phyloP scores from a whole-genome alignment of 176 grass and related monocot species.

The Aegilops sharonensis region DNA sequence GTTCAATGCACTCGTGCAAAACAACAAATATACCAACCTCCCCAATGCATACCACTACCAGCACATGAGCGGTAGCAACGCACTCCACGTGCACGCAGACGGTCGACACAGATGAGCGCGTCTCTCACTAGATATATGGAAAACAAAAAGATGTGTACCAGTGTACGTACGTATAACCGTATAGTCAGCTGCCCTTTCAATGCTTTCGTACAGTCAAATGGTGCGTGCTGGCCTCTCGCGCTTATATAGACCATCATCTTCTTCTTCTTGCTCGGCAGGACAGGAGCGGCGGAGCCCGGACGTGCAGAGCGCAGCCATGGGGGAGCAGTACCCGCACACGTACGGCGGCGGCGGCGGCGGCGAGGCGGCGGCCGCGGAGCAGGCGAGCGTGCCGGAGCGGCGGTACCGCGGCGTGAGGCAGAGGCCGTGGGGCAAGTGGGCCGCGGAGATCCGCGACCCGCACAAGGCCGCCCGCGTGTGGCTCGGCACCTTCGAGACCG shows the following conservation, averaged over 20 bases:
- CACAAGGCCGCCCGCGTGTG: slow-evolving; percentile 88
- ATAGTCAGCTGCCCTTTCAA: neutral
- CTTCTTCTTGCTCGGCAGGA: neutral
- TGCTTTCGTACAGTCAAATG: slow-evolving; percentile 1
- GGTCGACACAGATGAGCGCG: neutral
- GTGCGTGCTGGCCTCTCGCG: neutral
- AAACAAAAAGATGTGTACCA: neutral
- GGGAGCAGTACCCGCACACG: slow-evolving; percentile 43
- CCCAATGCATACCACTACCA: neutral
- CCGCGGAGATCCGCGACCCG: slow-evolving; percentile 96
- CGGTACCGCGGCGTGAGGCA: slow-evolving; percentile 90
- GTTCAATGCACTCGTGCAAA: slow-evolving; percentile 26
- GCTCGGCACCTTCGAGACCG: slow-evolving; percentile 95
- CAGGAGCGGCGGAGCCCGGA: neutral
- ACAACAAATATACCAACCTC: slow-evolving; percentile 18
- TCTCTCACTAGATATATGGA: neutral
- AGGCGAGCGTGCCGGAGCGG: neutral
- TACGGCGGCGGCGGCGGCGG: neutral
- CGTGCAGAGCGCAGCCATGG: slow-evolving; percentile 25
- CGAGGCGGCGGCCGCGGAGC: neutral
- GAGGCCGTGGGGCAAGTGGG: slow-evolving; percentile 98
- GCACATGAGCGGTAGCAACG: neutral
- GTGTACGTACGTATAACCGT: neutral
- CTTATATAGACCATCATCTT: neutral
- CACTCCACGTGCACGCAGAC: neutral